These are phyloP conservation scores for Amanita fuliginea DNA, from an alignment of 768 basidiomycete genomes.

Conservation along the genomic window DNA sequence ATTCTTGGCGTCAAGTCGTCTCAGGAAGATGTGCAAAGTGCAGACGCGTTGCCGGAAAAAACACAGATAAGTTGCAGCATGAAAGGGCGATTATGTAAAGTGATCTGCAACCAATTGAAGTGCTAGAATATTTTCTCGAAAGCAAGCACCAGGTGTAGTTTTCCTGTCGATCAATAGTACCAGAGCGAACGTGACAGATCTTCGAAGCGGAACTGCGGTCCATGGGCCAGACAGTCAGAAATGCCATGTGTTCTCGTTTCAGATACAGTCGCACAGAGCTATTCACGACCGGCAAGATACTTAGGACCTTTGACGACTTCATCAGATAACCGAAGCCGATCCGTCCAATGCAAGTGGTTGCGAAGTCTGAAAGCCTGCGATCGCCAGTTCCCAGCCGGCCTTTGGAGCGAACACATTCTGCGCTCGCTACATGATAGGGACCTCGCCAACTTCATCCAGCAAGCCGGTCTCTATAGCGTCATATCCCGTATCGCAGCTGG, in stretches of 20 bases:
- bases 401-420: constrained; percentile 58
- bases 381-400: constrained; percentile 39
- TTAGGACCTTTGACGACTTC: constrained; percentile 43
- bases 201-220: constrained; percentile 54
- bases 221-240: constrained; percentile 45
- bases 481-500: constrained; percentile 64
- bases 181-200: background rate
- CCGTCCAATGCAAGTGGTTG: constrained; percentile 44
- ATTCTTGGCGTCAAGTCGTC: constrained; percentile 39
- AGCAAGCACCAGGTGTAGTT: constrained; percentile 48
- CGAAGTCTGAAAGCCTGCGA: constrained; percentile 62
- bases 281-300: constrained; percentile 52
- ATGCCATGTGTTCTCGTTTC: constrained; percentile 58
- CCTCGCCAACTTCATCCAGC: constrained; percentile 65
- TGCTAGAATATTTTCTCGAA: constrained; percentile 50
- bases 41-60: constrained; percentile 61
- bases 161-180: constrained; percentile 16
- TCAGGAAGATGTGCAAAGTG: constrained; percentile 41
- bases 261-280: constrained; percentile 53
- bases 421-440: constrained; percentile 60
- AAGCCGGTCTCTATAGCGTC: constrained; percentile 62
- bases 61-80: constrained; percentile 56
- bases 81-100: constrained; percentile 46
- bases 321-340: constrained; percentile 36
- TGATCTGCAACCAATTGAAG: constrained; percentile 38